Conservation (phyloP, 345 rosid genomes). For the Barbarea vulgaris region DNA sequence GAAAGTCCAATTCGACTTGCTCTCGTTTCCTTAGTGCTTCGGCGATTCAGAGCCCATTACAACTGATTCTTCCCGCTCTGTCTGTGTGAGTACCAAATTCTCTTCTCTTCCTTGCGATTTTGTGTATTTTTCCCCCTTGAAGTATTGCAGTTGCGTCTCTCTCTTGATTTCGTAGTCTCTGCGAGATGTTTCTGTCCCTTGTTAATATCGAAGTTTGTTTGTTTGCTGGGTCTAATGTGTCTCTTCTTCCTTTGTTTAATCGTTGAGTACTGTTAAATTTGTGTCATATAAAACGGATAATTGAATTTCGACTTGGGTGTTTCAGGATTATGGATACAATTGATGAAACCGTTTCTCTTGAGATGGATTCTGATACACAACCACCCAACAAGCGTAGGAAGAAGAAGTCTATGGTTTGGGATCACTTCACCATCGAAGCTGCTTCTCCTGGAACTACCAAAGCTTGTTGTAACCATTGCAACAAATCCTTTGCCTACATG, state of each 20-base stretch:
- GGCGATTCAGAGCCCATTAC: constrained; percentile 34
- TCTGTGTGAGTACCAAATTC: constrained; percentile 15
- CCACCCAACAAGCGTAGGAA: constrained; percentile 67
- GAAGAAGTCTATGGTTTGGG: constrained; percentile 93
- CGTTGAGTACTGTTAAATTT: background rate
- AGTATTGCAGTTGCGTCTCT: background rate
- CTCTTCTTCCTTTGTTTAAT: background rate
- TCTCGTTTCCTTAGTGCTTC: constrained; percentile 3
- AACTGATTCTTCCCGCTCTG: constrained; percentile 32
- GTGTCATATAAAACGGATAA: background rate
- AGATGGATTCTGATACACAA: constrained; percentile 44
- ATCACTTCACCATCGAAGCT: constrained; percentile 73
- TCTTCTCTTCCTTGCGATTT: constrained; percentile 9
- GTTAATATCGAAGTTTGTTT: background rate
- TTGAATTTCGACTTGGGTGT: constrained; percentile 1
- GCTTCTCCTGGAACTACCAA: constrained; percentile 60
- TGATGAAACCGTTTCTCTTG: constrained; percentile 10
- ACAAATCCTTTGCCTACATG: constrained; percentile 74
- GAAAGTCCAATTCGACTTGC: constrained; percentile 29
- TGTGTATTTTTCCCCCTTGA: background rate
- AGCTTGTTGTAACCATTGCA: constrained; percentile 87
- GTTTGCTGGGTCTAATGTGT: background rate
- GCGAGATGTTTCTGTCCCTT: background rate
- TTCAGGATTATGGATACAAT: constrained; percentile 35
- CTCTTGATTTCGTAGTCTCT: background rate